Conservation (phyloP, 148 eudicot species). For the Cornus florida region DNA sequence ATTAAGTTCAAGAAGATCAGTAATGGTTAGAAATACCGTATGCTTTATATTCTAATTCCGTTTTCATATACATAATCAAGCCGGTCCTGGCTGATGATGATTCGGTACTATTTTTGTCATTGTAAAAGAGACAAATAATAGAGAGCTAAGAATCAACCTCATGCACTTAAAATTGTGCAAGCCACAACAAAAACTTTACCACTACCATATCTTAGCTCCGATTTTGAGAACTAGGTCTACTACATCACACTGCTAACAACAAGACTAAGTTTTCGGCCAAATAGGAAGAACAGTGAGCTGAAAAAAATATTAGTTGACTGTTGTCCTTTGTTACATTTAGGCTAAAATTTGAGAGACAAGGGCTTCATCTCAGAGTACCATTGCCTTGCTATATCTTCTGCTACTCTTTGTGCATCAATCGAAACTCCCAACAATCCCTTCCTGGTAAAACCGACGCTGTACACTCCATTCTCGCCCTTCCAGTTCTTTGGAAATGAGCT, state of each 20-base stretch:
- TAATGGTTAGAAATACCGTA: too few species aligned
- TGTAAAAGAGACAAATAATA: neutral
- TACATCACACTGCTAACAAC: neutral
- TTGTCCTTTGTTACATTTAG: neutral
- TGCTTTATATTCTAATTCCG: neutral
- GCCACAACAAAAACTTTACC: neutral
- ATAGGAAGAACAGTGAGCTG: too few species aligned
- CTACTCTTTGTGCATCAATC: conserved; percentile 25
- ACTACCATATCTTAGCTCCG: neutral
- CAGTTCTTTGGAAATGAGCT: conserved; percentile 12
- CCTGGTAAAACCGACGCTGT: conserved; percentile 21
- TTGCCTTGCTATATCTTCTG: conserved; percentile 19
- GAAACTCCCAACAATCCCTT: conserved; percentile 28
- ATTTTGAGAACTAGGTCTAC: neutral
- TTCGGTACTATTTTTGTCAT: too few species aligned
- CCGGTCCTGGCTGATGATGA: neutral
- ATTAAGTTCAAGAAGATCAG: neutral
- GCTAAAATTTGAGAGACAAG: neutral
- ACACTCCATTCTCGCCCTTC: conserved; percentile 24
- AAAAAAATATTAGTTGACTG: too few species aligned
- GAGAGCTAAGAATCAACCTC: neutral
- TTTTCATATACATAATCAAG: neutral
- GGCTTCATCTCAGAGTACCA: conserved; percentile 22
- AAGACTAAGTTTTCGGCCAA: neutral
- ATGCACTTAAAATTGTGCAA: neutral